These are phyloP conservation scores for Sporothrix euskadiensis DNA, from an alignment of 2,329 filamentous ascomycete genomes.

Conservation along the genomic window DNA sequence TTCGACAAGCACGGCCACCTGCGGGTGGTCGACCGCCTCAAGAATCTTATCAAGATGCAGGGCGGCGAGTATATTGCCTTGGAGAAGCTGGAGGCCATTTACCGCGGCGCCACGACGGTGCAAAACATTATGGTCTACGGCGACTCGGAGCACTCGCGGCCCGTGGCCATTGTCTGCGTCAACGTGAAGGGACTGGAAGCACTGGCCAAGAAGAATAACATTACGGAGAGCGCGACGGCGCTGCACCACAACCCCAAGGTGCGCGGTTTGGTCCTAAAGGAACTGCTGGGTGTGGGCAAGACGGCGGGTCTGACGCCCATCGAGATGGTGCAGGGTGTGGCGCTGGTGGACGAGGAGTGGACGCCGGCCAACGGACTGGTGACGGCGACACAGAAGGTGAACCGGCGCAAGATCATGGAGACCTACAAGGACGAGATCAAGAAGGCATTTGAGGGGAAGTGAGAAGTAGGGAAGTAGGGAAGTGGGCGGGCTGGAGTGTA, in stretches of 20 bases:
- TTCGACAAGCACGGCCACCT: constrained; percentile 78
- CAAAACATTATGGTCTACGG: constrained; percentile 87
- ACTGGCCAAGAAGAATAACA: constrained; percentile 60
- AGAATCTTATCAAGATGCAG: constrained; percentile 95
- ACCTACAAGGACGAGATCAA: constrained; percentile 55
- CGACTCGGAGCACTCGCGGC: constrained; percentile 70
- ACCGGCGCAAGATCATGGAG: constrained; percentile 54
- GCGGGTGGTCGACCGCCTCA: constrained; percentile 90
- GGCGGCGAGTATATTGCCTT: constrained; percentile 96
- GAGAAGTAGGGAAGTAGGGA: background rate
- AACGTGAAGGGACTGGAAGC: constrained; percentile 64
- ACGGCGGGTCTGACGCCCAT: constrained; percentile 67
- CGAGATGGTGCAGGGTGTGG: constrained; percentile 74
- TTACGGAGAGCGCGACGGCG: constrained; percentile 40
- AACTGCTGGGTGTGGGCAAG: constrained; percentile 65
- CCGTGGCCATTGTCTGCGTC: constrained; percentile 76
- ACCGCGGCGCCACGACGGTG: constrained; percentile 76
- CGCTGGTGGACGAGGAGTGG: constrained; percentile 84
- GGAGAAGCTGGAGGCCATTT: constrained; percentile 91
- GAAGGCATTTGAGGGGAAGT: constrained; percentile 40
- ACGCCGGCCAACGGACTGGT: constrained; percentile 71
- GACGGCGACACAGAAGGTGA: constrained; percentile 63
- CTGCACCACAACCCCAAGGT: constrained; percentile 69
- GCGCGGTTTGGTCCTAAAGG: constrained; percentile 61
- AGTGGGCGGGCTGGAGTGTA: background rate